Percentiles rank a stretch among this genome's conserved stretches.
Evolutionary conservation across 495 filamentous ascomycete species (phyloP).

Genomic region (Penicillium paradoxum): DNA sequence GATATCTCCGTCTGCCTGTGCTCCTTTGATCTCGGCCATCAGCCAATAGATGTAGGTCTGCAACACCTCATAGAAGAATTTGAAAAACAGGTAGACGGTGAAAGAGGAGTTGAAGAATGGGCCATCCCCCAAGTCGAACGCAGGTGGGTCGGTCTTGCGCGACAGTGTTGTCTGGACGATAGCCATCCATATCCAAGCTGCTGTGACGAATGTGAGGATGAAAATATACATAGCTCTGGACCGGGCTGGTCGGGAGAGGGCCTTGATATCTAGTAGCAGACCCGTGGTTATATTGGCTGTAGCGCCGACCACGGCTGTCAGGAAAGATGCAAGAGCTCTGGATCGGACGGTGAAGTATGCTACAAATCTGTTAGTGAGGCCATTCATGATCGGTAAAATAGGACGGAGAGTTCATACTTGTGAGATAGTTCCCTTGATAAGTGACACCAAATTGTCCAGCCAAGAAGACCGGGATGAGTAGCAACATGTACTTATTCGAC

Average conservation of each 20-base stretch:
- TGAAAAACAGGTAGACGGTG: conserved; percentile 19
- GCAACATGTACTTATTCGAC: conserved; percentile 43
- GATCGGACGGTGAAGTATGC: conserved; percentile 56
- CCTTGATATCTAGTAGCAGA: conserved; percentile 40
- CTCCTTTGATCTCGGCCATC: conserved; percentile 22
- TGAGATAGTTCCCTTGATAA: conserved; percentile 55
- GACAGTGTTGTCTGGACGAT: conserved; percentile 13
- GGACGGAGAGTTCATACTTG: conserved; percentile 12
- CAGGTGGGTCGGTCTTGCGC: conserved; percentile 12
- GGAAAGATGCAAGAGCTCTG: conserved; percentile 47
- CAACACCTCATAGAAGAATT: conserved; percentile 42
- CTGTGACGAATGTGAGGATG: conserved; percentile 15
- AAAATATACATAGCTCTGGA: conserved; percentile 13
- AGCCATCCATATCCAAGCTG: conserved; percentile 18
- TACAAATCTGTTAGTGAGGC: not conserved
- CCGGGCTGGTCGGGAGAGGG: conserved; percentile 20
- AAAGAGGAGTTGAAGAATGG: conserved; percentile 20
- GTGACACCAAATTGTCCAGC: conserved; percentile 51
- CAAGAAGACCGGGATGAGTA: conserved; percentile 52
- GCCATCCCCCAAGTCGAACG: conserved; percentile 19
- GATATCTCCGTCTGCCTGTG: conserved; percentile 37
- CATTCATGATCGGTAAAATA: not conserved
- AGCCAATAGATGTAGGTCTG: conserved; percentile 37
- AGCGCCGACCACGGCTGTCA: conserved; percentile 41
- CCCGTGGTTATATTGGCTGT: conserved; percentile 46